Conservation (phyloP, 495 filamentous ascomycete species). For the Talaromyces adpressus region DNA sequence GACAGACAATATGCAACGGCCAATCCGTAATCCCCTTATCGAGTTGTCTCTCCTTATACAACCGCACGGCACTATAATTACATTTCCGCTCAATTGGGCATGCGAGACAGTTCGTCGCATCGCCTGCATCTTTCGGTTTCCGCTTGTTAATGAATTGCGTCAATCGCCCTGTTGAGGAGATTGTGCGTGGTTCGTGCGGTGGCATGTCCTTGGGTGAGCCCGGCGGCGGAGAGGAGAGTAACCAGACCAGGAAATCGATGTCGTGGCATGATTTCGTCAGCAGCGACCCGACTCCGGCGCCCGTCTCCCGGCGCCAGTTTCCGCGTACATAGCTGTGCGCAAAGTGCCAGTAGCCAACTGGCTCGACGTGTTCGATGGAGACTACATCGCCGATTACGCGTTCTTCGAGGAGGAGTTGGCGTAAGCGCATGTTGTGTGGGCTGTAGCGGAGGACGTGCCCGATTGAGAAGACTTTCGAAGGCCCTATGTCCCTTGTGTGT, state of each 20-base stretch:
- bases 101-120: conserved; percentile 80
- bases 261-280: conserved; percentile 94
- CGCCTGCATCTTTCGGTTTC: conserved; percentile 67
- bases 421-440: conserved; percentile 81
- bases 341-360: conserved; percentile 96
- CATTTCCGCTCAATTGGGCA: conserved; percentile 69
- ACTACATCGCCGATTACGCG: conserved; percentile 72
- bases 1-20: conserved; percentile 82
- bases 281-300: conserved; percentile 46
- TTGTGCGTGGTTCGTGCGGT: conserved; percentile 65
- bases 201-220: conserved; percentile 16
- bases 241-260: conserved; percentile 85
- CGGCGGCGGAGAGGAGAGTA: conserved; percentile 38
- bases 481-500: neutral
- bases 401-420: conserved; percentile 67
- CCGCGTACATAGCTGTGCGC: conserved; percentile 87
- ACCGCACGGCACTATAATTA: conserved; percentile 72
- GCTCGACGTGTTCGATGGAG: conserved; percentile 84
- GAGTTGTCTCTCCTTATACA: conserved; percentile 62
- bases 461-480: conserved; percentile 61
- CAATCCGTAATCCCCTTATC: conserved; percentile 56
- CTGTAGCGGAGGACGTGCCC: conserved; percentile 76
- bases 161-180: conserved; percentile 59
- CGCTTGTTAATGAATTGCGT: conserved; percentile 61
- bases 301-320: conserved; percentile 81